Evolutionary conservation across 768 basidiomycete genomes (phyloP).

Genomic region (Rhodotorula kratochvilovae): DNA sequence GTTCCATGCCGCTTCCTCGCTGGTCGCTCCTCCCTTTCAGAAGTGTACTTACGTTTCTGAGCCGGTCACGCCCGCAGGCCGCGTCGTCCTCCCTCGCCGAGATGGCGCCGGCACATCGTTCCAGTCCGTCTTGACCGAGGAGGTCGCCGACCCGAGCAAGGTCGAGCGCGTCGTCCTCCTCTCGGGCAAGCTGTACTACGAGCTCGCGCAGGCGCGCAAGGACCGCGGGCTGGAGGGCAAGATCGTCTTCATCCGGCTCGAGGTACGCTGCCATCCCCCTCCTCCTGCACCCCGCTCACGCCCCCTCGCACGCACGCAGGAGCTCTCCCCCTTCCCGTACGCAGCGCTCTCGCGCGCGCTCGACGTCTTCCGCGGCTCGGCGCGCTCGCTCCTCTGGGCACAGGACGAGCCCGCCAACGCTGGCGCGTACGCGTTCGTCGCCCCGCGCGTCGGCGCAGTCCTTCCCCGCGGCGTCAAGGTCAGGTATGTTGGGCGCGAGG

Average conservation of each 20-base stretch:
- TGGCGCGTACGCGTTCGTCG: conserved; percentile 69
- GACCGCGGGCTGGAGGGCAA: conserved; percentile 51
- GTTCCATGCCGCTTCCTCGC: conserved; percentile 39
- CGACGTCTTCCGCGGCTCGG: conserved; percentile 49
- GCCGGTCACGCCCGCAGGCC: no score
- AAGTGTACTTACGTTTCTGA: no score
- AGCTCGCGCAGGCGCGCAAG: conserved; percentile 67
- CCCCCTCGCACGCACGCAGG: conserved; percentile 58
- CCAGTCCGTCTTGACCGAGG: conserved; percentile 55
- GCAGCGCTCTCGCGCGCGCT: conserved; percentile 54
- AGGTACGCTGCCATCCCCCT: conserved; percentile 16
- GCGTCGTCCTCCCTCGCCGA: conserved; percentile 67
- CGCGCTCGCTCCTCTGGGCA: conserved; percentile 58
- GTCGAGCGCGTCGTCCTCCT: conserved; percentile 67
- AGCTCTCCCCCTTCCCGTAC: conserved; percentile 85
- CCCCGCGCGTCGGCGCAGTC: conserved; percentile 56
- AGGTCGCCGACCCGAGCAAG: conserved; percentile 53
- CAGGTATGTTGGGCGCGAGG: conserved; percentile 60
- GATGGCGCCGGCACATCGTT: conserved; percentile 59
- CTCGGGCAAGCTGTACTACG: conserved; percentile 83
- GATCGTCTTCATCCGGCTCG: conserved; percentile 35
- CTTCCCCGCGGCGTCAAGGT: conserved; percentile 49
- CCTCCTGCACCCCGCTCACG: neutral
- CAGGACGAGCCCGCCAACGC: conserved; percentile 90
- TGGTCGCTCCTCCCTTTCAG: no score